Conservation (phyloP, 495 filamentous ascomycete genomes). For the Neurospora pannonica region DNA sequence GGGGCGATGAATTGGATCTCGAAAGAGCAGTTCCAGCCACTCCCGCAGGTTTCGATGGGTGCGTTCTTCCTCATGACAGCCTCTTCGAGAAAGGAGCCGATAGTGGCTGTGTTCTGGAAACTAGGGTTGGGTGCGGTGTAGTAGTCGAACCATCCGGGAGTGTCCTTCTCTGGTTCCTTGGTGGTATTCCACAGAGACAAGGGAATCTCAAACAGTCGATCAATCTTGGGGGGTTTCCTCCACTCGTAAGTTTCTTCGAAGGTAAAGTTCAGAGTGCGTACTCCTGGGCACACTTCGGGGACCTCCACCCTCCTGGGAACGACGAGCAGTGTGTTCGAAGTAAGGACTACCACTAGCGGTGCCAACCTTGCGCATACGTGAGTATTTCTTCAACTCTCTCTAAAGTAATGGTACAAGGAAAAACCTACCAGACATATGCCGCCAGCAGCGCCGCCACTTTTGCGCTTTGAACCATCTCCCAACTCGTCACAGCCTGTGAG, state of each 20-base stretch:
- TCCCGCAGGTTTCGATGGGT: slow-evolving; percentile 23
- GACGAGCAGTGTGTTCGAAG: slow-evolving; percentile 27
- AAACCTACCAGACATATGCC: slow-evolving; percentile 22
- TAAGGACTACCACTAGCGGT: slow-evolving; percentile 28
- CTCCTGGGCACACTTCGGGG: slow-evolving; percentile 14
- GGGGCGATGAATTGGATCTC: slow-evolving; percentile 24
- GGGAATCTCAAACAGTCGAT: slow-evolving; percentile 18
- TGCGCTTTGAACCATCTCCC: slow-evolving; percentile 24
- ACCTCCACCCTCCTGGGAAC: slow-evolving; percentile 7
- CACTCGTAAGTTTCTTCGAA: slow-evolving; percentile 28
- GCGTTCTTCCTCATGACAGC: slow-evolving; percentile 16
- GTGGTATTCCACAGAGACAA: slow-evolving; percentile 29
- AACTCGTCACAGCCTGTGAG: slow-evolving; percentile 17
- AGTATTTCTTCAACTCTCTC: slow-evolving; percentile 9
- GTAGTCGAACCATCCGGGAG: slow-evolving; percentile 28
- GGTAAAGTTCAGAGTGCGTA: slow-evolving; percentile 27
- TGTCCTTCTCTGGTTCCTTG: slow-evolving; percentile 1
- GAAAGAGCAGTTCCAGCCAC: slow-evolving; percentile 30
- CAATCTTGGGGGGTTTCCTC: slow-evolving; percentile 19
- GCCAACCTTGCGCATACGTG: slow-evolving; percentile 8
- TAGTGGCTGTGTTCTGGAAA: slow-evolving; percentile 17
- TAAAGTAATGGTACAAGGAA: neutral
- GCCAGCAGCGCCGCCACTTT: slow-evolving; percentile 24
- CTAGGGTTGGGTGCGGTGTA: slow-evolving; percentile 20
- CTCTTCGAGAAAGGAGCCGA: slow-evolving; percentile 23